Percentiles rank a stretch among this genome's conserved stretches.
phyloP scores from a whole-genome alignment of 1,139 yeast species.

The Suhomyces bolitotheri region DNA sequence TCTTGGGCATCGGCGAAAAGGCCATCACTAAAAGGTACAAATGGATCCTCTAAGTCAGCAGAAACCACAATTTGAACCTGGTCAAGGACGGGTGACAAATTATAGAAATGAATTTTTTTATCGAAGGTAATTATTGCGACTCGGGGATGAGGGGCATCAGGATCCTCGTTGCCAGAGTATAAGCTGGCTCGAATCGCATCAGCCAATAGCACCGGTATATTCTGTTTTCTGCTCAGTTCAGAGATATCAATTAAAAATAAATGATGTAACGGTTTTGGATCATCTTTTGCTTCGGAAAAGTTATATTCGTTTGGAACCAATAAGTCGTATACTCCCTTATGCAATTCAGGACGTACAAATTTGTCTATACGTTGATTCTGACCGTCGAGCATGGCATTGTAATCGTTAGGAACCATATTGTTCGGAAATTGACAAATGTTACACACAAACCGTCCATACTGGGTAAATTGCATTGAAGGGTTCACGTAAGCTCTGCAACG shows the following conservation, averaged over 20 bases:
- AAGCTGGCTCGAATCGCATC: conserved; percentile 70
- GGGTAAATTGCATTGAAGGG: conserved; percentile 75
- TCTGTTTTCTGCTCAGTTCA: conserved; percentile 60
- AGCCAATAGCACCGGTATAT: conserved; percentile 64
- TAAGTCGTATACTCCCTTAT: conserved; percentile 82
- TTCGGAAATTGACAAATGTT: conserved; percentile 81
- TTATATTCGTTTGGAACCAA: conserved; percentile 75
- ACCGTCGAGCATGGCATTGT: conserved; percentile 61
- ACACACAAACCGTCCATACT: conserved; percentile 70
- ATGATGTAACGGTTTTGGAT: conserved; percentile 55
- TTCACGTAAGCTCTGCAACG: conserved; percentile 90
- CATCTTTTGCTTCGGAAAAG: conserved; percentile 35
- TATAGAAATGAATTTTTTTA: conserved; percentile 70
- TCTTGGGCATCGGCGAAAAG: conserved; percentile 78
- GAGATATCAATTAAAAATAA: conserved; percentile 78
- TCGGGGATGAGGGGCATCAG: conserved; percentile 19
- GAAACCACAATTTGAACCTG: conserved; percentile 67
- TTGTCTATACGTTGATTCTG: conserved; percentile 62
- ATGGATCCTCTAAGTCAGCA: conserved; percentile 76
- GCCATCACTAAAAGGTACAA: conserved; percentile 78
- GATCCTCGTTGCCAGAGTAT: conserved; percentile 26
- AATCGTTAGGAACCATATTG: conserved; percentile 68
- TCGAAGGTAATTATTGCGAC: conserved; percentile 79
- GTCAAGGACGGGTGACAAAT: conserved; percentile 56
- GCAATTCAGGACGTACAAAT: conserved; percentile 70